A percentile compares a stretch with the other conserved stretches of the same genome.
Conservation (phyloP, 2,329 filamentous ascomycete genomes). For the Cordyceps farinosa region DNA sequence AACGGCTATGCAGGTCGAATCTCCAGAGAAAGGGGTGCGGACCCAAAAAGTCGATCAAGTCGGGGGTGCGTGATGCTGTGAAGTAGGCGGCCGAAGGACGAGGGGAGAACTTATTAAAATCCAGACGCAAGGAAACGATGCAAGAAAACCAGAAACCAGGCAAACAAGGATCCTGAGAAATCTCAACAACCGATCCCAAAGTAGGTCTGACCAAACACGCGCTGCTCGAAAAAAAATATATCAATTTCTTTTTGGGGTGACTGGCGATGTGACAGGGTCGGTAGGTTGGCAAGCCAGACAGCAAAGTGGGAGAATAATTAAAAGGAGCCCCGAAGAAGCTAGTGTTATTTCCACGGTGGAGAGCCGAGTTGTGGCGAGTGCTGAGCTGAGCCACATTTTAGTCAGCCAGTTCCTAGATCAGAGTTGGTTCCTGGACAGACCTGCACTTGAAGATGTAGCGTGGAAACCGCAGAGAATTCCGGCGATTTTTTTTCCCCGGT, state of each 20-base stretch:
- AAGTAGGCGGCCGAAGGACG: conserved; percentile 21
- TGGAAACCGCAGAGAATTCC: too few species aligned
- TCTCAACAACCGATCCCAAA: conserved; percentile 12
- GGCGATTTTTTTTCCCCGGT: too few species aligned
- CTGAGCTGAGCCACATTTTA: background rate
- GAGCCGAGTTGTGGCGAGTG: background rate
- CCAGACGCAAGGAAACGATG: conserved; percentile 18
- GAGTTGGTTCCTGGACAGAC: background rate
- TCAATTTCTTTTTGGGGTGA: conserved; percentile 9
- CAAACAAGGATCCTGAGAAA: conserved; percentile 17
- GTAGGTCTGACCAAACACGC: conserved; percentile 17
- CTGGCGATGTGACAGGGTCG: conserved; percentile 16
- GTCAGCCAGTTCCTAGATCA: background rate
- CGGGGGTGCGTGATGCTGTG: conserved; percentile 11
- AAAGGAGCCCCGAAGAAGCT: conserved; percentile 15
- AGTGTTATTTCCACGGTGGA: conserved; percentile 16
- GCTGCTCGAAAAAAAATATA: conserved; percentile 18
- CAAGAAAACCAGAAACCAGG: conserved; percentile 13
- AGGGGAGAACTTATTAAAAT: conserved; percentile 20
- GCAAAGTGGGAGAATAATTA: conserved; percentile 20
- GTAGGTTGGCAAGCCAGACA: conserved; percentile 20
- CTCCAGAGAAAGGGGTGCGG: conserved; percentile 4
- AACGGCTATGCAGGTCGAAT: background rate
- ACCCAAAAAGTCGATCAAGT: conserved; percentile 8
- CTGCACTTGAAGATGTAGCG: background rate